Conservation (phyloP, 768 basidiomycete species). For the Exsudoporus frostii region DNA sequence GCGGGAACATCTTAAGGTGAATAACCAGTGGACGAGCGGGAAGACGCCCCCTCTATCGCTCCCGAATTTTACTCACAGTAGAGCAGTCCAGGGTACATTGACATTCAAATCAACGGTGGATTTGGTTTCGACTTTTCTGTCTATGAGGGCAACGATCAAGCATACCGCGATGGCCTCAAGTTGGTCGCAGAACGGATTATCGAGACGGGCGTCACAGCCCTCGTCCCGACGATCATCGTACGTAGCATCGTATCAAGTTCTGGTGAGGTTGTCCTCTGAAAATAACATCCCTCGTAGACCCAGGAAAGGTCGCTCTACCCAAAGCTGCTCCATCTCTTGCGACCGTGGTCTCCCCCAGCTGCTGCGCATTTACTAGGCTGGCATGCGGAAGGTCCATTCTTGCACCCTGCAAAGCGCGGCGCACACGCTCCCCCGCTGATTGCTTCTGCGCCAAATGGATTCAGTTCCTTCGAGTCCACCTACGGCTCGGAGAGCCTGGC, state of each 20-base stretch:
- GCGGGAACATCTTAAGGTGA: constrained; percentile 74
- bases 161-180: constrained; percentile 65
- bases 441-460: constrained; percentile 57
- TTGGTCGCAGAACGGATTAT: constrained; percentile 72
- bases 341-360: constrained; percentile 57
- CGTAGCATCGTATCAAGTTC: constrained; percentile 17
- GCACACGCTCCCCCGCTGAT: constrained; percentile 74
- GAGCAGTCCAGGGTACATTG: constrained; percentile 76
- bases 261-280: background rate
- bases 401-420: constrained; percentile 78
- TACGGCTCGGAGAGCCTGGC: constrained; percentile 68
- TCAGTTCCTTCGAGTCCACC: constrained; percentile 65
- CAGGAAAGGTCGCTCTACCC: constrained; percentile 76
- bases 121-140: constrained; percentile 88
- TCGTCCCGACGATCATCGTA: constrained; percentile 73
- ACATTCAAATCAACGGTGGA: constrained; percentile 88
- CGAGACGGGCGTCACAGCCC: constrained; percentile 83
- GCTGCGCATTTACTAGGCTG: constrained; percentile 81
- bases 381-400: constrained; percentile 91
- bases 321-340: constrained; percentile 62
- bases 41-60: background rate
- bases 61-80: constrained; percentile 8
- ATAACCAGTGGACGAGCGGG: constrained; percentile 2
- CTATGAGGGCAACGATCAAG: constrained; percentile 66
- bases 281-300: constrained; percentile 44